Base-by-base conservation (phyloP, 768 basidiomycete species). In the Hydnum rufescens region DNA sequence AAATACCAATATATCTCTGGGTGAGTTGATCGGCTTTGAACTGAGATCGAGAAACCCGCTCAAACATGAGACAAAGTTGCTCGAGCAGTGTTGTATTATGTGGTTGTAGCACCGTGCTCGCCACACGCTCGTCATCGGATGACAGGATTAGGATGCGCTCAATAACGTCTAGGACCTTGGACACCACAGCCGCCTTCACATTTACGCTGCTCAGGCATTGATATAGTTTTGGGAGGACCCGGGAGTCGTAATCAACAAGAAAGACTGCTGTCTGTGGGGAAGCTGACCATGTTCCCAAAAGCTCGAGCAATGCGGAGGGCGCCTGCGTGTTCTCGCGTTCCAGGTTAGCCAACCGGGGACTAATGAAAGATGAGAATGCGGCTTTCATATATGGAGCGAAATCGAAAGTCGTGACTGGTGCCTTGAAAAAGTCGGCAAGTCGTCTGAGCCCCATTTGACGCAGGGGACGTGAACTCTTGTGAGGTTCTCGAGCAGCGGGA, bases 301-400 rank as follows among this genome's bases (percentile, higher is more conserved):
- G 69, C 34, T 95, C 89, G 42, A 99, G 67, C 18, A 93, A 70
- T 0, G 85, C 78, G 0, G 90, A 93, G 0, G 93, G 90, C 0
- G 86, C 74, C 63, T 96, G 93, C 0, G 82, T 86, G 59, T 92
- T 97, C 64, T 97, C 95, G 42, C 66, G 70, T 54, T 82, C 79
- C 25, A 97, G 69, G 3, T 67, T 64, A 0, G 75, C 67, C 23
- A 99, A 70, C 4, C 95, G 82, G 0, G 93, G 90, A 0, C 81
- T 76, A 59, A 97, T 82, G 67, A 86, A 75, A 0, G 74, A 66
- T 1, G 68, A 54, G 66, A 87, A 96, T 5, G 77, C 74, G 4
- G 71, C 66, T 3, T 67, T 64, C 60, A 97, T 68, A 63, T 78
- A 92, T 0, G 77, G 73, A 0, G 69, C 60, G 62, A 82, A 93